A percentile compares a stretch with the other conserved stretches of the same genome.
phyloP scores from a whole-genome alignment of 2,329 filamentous ascomycete species.

The Fusarium transvaalense region DNA sequence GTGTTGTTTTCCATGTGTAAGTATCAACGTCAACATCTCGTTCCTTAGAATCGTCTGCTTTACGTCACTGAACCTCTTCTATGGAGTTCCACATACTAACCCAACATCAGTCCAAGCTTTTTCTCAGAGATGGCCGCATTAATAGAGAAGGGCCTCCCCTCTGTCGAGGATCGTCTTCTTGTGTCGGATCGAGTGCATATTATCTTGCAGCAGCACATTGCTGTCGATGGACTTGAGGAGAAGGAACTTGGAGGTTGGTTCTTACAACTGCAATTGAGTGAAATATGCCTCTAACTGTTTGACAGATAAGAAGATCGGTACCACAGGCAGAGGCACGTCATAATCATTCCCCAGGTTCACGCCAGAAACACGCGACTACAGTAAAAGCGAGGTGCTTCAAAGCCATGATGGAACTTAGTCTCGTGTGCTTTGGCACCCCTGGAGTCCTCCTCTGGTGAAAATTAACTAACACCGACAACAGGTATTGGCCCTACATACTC shows the following conservation, averaged over 20 bases:
- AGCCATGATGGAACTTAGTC: not conserved
- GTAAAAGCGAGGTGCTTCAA: not conserved
- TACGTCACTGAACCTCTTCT: not conserved
- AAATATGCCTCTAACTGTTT: slow-evolving; percentile 5
- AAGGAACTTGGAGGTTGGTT: slow-evolving; percentile 32
- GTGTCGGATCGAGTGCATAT: slow-evolving; percentile 32
- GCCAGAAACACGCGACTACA: not conserved
- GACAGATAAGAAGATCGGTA: slow-evolving; percentile 23
- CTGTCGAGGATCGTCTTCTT: slow-evolving; percentile 19
- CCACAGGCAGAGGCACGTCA: slow-evolving; percentile 12
- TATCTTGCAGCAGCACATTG: slow-evolving; percentile 26
- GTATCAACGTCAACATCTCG: not conserved
- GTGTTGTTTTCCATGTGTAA: slow-evolving; percentile 24
- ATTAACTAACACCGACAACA: slow-evolving; percentile 6
- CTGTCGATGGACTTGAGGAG: slow-evolving; percentile 31
- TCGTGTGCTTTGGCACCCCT: slow-evolving; percentile 5
- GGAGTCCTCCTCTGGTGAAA: not conserved
- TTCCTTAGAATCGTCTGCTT: not conserved
- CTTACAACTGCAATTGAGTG: not conserved
- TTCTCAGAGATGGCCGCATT: slow-evolving; percentile 23
- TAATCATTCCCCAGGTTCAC: not conserved
- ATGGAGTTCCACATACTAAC: not conserved
- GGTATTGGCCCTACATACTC: slow-evolving; percentile 17
- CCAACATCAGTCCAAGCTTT: slow-evolving; percentile 11
- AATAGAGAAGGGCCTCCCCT: slow-evolving; percentile 14